Evolutionary conservation across 306 rosid species (phyloP).

Genomic region (Cajanus cajan): DNA sequence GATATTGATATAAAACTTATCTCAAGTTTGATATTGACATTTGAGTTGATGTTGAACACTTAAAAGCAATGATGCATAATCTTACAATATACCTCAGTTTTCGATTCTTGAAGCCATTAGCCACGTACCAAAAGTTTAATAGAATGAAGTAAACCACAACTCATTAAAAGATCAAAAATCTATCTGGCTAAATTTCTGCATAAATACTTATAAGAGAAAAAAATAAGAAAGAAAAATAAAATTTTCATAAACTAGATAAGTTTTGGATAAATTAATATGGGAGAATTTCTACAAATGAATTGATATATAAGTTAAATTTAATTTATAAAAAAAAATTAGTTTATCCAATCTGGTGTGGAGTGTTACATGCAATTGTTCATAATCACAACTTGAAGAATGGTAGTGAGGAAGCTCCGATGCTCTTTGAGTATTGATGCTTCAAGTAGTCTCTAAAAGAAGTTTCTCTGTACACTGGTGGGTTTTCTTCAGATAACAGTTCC

Average conservation of each 20-base stretch:
- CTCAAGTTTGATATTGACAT: background rate
- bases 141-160: background rate
- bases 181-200: too few relatives aligned
- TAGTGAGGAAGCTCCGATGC: background rate
- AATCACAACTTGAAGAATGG: background rate
- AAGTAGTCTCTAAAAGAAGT: slow-evolving; percentile 30
- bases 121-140: background rate
- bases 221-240: too few relatives aligned
- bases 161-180: background rate
- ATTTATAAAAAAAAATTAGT: too few relatives aligned
- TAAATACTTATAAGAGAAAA: too few relatives aligned
- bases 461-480: slow-evolving; percentile 45
- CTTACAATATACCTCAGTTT: background rate
- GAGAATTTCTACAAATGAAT: too few relatives aligned
- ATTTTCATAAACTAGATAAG: too few relatives aligned
- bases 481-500: slow-evolving; percentile 48
- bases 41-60: background rate
- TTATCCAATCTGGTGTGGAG: too few relatives aligned
- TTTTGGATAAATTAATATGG: too few relatives aligned
- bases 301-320: too few relatives aligned
- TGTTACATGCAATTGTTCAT: background rate
- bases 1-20: too few relatives aligned
- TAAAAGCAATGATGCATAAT: background rate
- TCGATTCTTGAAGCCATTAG: background rate
- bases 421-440: background rate